phyloP scores from a whole-genome alignment of 495 filamentous ascomycete genomes.

The Aspergillus bertholletiae region DNA sequence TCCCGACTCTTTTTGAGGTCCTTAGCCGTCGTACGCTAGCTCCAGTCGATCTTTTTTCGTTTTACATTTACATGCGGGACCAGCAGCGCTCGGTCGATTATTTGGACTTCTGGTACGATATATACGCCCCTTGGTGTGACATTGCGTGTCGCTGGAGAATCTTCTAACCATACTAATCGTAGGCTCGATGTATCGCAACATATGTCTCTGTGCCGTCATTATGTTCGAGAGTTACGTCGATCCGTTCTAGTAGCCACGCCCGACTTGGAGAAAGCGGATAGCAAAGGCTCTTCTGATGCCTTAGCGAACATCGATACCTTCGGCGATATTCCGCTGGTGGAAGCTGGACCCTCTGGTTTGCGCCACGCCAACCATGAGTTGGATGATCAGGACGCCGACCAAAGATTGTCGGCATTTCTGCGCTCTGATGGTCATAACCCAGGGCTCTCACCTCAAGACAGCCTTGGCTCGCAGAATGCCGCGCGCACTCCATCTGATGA shows the following conservation, averaged over 20 bases:
- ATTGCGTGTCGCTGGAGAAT: background rate
- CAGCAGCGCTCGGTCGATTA: conserved; percentile 97
- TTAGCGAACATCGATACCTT: conserved; percentile 70
- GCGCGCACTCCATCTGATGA: conserved; percentile 41
- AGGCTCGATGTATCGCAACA: conserved; percentile 99
- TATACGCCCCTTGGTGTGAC: background rate
- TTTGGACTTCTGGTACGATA: conserved; percentile 86
- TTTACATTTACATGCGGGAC: conserved; percentile 99
- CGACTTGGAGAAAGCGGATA: conserved; percentile 76
- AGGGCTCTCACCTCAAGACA: conserved; percentile 67
- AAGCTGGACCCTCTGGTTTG: conserved; percentile 42
- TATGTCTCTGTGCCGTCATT: conserved; percentile 96
- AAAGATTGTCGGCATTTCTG: conserved; percentile 83
- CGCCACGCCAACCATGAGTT: conserved; percentile 34
- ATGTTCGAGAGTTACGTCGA: conserved; percentile 89
- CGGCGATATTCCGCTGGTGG: conserved; percentile 49
- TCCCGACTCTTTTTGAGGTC: conserved; percentile 93
- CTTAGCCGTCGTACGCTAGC: conserved; percentile 85
- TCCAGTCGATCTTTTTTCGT: conserved; percentile 94
- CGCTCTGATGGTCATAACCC: conserved; percentile 62
- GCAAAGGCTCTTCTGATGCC: conserved; percentile 77
- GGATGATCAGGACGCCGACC: conserved; percentile 67
- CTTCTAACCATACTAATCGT: conserved; percentile 7
- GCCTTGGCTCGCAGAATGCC: conserved; percentile 51
- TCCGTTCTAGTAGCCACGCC: conserved; percentile 92